Evolutionary conservation across 179 eudicot genomes (phyloP).

Genomic region (Silene noctiflora): DNA sequence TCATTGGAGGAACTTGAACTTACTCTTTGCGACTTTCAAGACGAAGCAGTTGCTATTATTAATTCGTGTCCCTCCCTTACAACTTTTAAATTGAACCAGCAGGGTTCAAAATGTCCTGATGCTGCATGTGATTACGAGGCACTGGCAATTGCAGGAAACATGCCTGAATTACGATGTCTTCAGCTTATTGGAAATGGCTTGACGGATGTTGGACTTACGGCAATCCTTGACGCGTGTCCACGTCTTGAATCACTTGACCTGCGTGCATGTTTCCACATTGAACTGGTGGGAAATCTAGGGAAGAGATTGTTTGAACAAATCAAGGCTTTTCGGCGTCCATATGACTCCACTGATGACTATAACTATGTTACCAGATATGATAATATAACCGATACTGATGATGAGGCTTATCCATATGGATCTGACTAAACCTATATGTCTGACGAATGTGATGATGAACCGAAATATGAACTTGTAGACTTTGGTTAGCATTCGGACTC

Average conservation of each 20-base stretch:
- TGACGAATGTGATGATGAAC: too few species aligned
- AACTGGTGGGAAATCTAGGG: constrained; percentile 13
- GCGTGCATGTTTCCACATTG: constrained; percentile 52
- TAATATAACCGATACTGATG: too few species aligned
- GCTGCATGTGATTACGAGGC: constrained; percentile 46
- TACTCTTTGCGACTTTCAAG: constrained; percentile 21
- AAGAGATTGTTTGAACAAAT: background rate
- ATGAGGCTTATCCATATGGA: too few species aligned
- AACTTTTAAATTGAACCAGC: constrained; percentile 46
- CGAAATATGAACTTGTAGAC: too few species aligned
- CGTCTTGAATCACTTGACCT: constrained; percentile 70
- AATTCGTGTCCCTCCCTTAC: constrained; percentile 45
- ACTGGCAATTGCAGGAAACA: constrained; percentile 50
- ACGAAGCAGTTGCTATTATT: constrained; percentile 35
- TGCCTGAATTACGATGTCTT: constrained; percentile 56
- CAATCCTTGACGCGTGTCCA: constrained; percentile 56
- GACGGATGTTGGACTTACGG: constrained; percentile 56
- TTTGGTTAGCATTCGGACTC: too few species aligned
- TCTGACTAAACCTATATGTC: too few species aligned
- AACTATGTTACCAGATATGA: too few species aligned
- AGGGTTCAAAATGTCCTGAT: constrained; percentile 19
- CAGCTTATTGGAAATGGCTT: constrained; percentile 57
- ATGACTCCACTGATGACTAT: background rate
- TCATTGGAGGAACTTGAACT: constrained; percentile 60
- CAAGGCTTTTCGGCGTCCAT: background rate